A percentile compares a stretch with the other conserved stretches of the same genome.
These are phyloP conservation scores for Calonectria henricotiae DNA, from an alignment of 2,329 filamentous ascomycete species.

Conservation along the genomic window DNA sequence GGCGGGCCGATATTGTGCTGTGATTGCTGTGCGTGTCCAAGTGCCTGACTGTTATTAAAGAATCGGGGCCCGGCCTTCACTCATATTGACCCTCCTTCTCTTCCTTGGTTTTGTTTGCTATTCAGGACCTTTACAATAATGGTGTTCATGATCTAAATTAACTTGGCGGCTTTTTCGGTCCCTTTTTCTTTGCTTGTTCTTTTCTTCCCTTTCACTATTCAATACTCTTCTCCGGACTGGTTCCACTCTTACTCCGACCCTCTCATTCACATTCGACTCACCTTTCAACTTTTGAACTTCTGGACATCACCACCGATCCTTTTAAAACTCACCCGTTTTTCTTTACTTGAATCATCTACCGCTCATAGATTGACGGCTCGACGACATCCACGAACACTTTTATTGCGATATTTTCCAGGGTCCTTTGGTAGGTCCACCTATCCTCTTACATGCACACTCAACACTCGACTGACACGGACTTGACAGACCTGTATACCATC, in stretches of 20 bases:
- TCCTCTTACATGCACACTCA: background rate
- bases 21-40: conserved; percentile 35
- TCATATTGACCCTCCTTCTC: conserved; percentile 38
- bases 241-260: conserved; percentile 34
- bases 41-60: conserved; percentile 49
- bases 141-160: conserved; percentile 49
- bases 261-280: conserved; percentile 38
- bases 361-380: conserved; percentile 5
- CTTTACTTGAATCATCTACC: background rate
- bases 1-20: conserved; percentile 33
- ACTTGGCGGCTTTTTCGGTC: conserved; percentile 45
- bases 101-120: conserved; percentile 42
- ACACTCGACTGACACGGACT: conserved; percentile 3
- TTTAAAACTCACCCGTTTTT: background rate
- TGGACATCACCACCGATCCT: conserved; percentile 15
- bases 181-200: conserved; percentile 43
- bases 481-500: conserved; percentile 18
- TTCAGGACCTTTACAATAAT: conserved; percentile 51
- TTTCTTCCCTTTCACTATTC: conserved; percentile 39
- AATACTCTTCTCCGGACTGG: conserved; percentile 41
- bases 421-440: conserved; percentile 5
- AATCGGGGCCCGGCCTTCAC: conserved; percentile 44
- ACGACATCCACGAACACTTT: background rate
- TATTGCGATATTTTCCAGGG: conserved; percentile 13
- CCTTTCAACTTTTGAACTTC: conserved; percentile 29